Evolutionary conservation across 768 basidiomycete genomes (phyloP), one percentile per base, ranked within the genome.

Genomic region (Infundibulicybe gibba): DNA sequence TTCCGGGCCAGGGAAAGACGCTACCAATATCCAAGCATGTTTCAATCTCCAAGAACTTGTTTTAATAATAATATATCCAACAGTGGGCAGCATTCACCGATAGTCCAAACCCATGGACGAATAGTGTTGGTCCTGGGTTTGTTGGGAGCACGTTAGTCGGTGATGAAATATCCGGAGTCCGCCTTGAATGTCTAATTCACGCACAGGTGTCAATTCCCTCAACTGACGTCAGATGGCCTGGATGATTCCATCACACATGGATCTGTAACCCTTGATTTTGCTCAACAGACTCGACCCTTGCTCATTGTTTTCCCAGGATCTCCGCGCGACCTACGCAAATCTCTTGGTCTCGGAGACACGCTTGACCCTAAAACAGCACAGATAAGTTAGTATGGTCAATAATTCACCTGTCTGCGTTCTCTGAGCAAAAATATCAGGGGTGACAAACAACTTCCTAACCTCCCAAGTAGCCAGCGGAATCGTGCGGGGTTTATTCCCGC

Each of bases 391-490:
- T 63, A 19, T 2, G 32, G 14, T 19, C 19, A 19, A 21, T 38
- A n/a, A 25, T 8, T 37, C 41, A 10, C 9, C 34, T 21, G 20
- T 31, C 41, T 16, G n/a, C n/a, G n/a, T 37, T 3, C 38, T 19
- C 35, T 38, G 2, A 19, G 32, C 17, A 15, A 41, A 17, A 15
- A 2, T 44, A 31, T 5, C 43, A 75, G 73, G 75, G 4, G 74
- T 77, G 4, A 79, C 77, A 2, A 76, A 76, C 60, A 79, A 79
- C 42, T 68, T 66, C 14, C 75, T 79, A 21, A 77, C 77, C 9
- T 77, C 76, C 0, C 74, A 79, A 62, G 74, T 77, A 1, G 74
- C 76, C 14, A 71, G 71, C 14, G 74, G 71, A 1, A 64, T 77
- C 13, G 51, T 75, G 16, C 61, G 61, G 40, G 75, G 76, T 2